These are phyloP conservation scores for Knufia petricola DNA, from an alignment of 2,329 filamentous ascomycete genomes.

Conservation along the genomic window DNA sequence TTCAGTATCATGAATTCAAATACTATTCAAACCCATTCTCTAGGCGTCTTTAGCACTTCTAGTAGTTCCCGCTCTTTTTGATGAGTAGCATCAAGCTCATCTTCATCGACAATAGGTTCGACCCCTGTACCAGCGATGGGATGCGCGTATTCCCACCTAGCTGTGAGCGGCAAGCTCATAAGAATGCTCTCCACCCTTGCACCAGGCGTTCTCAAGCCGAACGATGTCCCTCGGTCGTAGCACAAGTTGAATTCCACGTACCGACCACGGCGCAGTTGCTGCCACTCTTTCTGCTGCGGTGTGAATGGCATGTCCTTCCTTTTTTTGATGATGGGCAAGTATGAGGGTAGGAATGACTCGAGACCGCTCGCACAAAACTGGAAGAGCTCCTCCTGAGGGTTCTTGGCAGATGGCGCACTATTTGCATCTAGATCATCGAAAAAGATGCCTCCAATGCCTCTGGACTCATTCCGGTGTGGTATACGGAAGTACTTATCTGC, in stretches of 20 bases:
- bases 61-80: constrained; percentile 64
- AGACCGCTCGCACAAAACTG: constrained; percentile 79
- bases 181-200: constrained; percentile 91
- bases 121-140: constrained; percentile 37
- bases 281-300: constrained; percentile 84
- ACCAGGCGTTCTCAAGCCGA: constrained; percentile 86
- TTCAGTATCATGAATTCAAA: no score
- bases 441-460: constrained; percentile 93
- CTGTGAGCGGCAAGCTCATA: constrained; percentile 91
- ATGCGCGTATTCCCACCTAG: constrained; percentile 94
- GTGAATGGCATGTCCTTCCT: constrained; percentile 89
- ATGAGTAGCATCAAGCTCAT: constrained; percentile 28
- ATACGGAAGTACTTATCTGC: constrained; percentile 96
- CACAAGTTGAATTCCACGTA: constrained; percentile 99
- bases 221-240: constrained; percentile 88
- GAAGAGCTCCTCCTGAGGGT: constrained; percentile 82
- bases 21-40: constrained; percentile 51
- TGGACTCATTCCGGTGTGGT: constrained; percentile 76
- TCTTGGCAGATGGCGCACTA: constrained; percentile 46
- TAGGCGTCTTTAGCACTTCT: constrained; percentile 55
- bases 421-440: constrained; percentile 84
- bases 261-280: constrained; percentile 83
- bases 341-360: constrained; percentile 78
- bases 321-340: constrained; percentile 77
- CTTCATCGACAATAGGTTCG: constrained; percentile 39